Evolutionary conservation across 139 green algal species (phyloP).

Genomic region (Axilococcus clingmanii): DNA sequence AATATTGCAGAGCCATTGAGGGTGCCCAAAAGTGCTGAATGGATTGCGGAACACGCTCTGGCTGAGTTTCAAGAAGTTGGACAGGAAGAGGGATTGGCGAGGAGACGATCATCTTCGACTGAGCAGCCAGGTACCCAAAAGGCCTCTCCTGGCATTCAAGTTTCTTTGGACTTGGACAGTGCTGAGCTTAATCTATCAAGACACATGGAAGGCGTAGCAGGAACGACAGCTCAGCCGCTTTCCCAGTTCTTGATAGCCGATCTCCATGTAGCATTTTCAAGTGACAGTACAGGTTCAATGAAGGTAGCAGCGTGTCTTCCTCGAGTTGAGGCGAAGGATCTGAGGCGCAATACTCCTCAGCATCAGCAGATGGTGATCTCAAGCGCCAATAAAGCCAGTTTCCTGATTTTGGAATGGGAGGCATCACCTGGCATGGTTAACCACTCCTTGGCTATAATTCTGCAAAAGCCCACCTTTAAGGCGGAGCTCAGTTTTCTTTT

Average conservation of each 20-base stretch:
- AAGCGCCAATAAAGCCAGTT: conserved; percentile 37
- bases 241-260: conserved; percentile 33
- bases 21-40: neutral
- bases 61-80: too few relatives aligned
- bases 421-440: conserved; percentile 7
- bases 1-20: conserved; percentile 44
- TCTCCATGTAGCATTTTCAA: conserved; percentile 44
- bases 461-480: conserved; percentile 77
- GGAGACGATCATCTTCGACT: neutral
- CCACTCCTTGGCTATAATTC: conserved; percentile 44
- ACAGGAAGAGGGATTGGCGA: too few relatives aligned
- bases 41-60: conserved; percentile 3
- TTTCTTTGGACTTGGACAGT: neutral
- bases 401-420: conserved; percentile 31
- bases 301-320: conserved; percentile 49
- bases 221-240: too few relatives aligned
- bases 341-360: conserved; percentile 42
- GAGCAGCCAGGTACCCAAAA: too few relatives aligned
- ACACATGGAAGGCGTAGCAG: conserved; percentile 9
- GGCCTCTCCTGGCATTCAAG: too few relatives aligned
- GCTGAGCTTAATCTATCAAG: conserved; percentile 51
- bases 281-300: conserved; percentile 31
- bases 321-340: conserved; percentile 49
- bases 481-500: conserved; percentile 81
- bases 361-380: conserved; percentile 58